phyloP scores from a whole-genome alignment of 768 basidiomycete genomes.

The Boletus bicolor region DNA sequence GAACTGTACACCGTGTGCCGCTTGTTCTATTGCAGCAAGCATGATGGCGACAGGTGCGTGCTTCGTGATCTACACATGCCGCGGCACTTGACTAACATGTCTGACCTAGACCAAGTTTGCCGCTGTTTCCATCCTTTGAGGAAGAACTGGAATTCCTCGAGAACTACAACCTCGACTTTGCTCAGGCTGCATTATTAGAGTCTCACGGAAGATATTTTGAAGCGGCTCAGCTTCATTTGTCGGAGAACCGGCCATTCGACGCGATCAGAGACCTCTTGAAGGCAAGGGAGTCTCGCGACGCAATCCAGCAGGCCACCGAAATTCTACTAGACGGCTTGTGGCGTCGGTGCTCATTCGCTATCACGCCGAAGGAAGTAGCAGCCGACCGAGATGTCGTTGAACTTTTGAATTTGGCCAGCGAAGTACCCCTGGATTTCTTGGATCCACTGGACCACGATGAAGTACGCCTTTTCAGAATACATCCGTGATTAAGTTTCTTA shows the following conservation, averaged over 20 bases:
- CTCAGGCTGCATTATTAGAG: slow-evolving; percentile 44
- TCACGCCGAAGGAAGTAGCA: slow-evolving; percentile 6
- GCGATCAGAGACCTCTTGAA: slow-evolving; percentile 47
- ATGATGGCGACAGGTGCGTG: slow-evolving; percentile 19
- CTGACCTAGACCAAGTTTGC: slow-evolving; percentile 41
- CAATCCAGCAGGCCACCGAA: slow-evolving; percentile 33
- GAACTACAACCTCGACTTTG: slow-evolving; percentile 48
- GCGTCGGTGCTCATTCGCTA: slow-evolving; percentile 42
- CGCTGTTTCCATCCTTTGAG: slow-evolving; percentile 48
- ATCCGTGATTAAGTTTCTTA: neutral
- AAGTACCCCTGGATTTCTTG: slow-evolving; percentile 7
- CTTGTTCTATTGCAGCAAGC: slow-evolving; percentile 41
- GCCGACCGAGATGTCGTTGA: neutral
- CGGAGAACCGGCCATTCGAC: slow-evolving; percentile 43
- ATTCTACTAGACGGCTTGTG: slow-evolving; percentile 47
- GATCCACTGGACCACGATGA: slow-evolving; percentile 3
- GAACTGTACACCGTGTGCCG: slow-evolving; percentile 46
- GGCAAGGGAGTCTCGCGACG: slow-evolving; percentile 27
- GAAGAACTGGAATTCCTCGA: slow-evolving; percentile 57
- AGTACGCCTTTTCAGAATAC: slow-evolving; percentile 5
- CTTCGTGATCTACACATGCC: neutral
- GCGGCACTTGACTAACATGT: neutral
- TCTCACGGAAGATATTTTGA: slow-evolving; percentile 41
- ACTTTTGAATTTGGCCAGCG: slow-evolving; percentile 26
- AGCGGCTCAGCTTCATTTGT: slow-evolving; percentile 51